These are phyloP conservation scores for Phytophthora citricola DNA, from an alignment of 352 stramenopile species.

Conservation along the genomic window DNA sequence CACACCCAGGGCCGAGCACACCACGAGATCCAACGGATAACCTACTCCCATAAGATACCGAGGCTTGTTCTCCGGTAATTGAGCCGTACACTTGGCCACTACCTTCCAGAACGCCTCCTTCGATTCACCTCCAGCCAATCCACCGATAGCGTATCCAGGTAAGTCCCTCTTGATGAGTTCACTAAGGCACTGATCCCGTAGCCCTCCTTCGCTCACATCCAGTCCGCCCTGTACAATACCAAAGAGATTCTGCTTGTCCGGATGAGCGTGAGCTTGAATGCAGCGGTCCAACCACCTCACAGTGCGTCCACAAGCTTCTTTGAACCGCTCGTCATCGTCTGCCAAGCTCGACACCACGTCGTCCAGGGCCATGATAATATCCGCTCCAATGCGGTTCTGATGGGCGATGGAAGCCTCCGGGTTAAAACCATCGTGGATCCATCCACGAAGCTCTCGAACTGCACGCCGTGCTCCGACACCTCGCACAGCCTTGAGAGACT, in stretches of 20 bases:
- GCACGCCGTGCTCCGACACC: constrained; percentile 88
- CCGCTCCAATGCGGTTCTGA: constrained; percentile 96
- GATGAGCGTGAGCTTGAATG: constrained; percentile 87
- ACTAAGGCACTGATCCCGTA: constrained; percentile 94
- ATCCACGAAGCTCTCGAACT: constrained; percentile 90
- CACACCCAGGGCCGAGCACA: constrained; percentile 96
- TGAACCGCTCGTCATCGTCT: constrained; percentile 90
- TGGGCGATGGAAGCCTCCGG: constrained; percentile 93
- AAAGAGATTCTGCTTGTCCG: constrained; percentile 95
- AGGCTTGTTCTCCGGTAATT: constrained; percentile 93
- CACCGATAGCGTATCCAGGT: constrained; percentile 95
- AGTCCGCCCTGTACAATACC: constrained; percentile 97
- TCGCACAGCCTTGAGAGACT: constrained; percentile 94
- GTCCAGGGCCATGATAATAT: constrained; percentile 99
- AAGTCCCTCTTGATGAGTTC: constrained; percentile 88
- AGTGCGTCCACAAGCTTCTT: constrained; percentile 92
- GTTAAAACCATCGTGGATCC: constrained; percentile 93
- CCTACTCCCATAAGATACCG: constrained; percentile 99
- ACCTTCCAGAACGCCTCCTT: constrained; percentile 97
- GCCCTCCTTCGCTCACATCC: constrained; percentile 89
- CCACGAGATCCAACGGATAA: constrained; percentile 97
- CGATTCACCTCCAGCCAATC: constrained; percentile 92
- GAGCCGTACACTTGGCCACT: constrained; percentile 74
- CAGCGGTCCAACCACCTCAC: constrained; percentile 97
- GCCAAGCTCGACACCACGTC: constrained; percentile 95